These are phyloP conservation scores for Suillus ampliporus DNA, from an alignment of 768 basidiomycete species.

Conservation along the genomic window DNA sequence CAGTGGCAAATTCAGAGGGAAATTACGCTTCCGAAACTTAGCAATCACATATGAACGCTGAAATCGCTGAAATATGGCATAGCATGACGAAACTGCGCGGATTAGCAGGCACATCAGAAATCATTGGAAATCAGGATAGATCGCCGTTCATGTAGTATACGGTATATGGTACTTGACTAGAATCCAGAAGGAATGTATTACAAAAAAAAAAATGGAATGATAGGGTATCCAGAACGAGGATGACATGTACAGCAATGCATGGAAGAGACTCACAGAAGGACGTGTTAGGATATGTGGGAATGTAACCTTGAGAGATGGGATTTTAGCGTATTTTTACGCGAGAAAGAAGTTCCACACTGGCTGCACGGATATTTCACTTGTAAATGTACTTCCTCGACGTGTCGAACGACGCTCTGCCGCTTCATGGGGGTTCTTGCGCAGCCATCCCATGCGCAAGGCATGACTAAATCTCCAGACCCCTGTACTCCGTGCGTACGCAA, in stretches of 20 bases:
- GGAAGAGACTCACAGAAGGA: background rate
- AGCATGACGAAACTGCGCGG: background rate
- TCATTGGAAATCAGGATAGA: background rate
- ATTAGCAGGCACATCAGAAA: background rate
- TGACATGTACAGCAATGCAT: background rate
- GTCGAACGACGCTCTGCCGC: conserved; percentile 33
- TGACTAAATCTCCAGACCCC: conserved; percentile 14
- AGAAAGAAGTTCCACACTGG: conserved; percentile 28
- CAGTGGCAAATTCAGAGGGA: too few relatives aligned
- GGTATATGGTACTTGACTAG: background rate
- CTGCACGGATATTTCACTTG: conserved; percentile 21
- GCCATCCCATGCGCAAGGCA: conserved; percentile 26
- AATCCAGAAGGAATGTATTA: background rate
- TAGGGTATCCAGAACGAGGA: background rate
- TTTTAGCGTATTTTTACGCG: conserved; percentile 30
- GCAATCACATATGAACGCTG: too few relatives aligned
- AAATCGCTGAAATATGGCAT: background rate
- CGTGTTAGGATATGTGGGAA: background rate
- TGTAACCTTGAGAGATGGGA: conserved; percentile 17
- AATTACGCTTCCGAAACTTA: too few relatives aligned
- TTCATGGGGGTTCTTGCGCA: conserved; percentile 27
- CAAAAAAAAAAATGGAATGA: too few relatives aligned
- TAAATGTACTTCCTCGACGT: conserved; percentile 33
- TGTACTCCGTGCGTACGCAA: conserved; percentile 29
- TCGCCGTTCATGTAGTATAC: background rate